Evolutionary conservation across 768 basidiomycete species (phyloP).

Genomic region (Neoboletus subvelutipes): DNA sequence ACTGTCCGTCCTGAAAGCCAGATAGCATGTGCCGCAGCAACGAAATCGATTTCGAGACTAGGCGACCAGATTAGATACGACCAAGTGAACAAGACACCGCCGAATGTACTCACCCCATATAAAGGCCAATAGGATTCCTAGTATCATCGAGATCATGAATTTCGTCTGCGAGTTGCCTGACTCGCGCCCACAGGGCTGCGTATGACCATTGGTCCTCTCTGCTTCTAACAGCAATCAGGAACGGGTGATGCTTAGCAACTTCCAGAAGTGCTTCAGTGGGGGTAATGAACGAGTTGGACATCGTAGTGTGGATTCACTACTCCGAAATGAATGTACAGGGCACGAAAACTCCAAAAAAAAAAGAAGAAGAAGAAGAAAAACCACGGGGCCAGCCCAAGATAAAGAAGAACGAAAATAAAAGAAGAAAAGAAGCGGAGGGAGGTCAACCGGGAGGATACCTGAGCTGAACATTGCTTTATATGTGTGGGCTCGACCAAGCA

Average conservation of each 20-base stretch:
- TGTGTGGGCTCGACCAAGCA: neutral
- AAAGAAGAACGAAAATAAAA: slow-evolving; percentile 7
- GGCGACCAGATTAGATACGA: neutral
- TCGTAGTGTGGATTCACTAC: slow-evolving; percentile 1
- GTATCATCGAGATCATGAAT: slow-evolving; percentile 24
- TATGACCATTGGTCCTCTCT: slow-evolving; percentile 28
- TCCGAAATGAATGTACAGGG: neutral
- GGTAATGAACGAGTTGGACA: slow-evolving; percentile 21
- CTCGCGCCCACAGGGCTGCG: slow-evolving; percentile 29
- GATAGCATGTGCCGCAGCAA: slow-evolving; percentile 30
- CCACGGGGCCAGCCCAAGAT: slow-evolving; percentile 19
- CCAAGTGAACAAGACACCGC: neutral
- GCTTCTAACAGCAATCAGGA: slow-evolving; percentile 13
- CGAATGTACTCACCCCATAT: slow-evolving; percentile 18
- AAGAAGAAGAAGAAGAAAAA: neutral
- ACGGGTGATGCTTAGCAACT: slow-evolving; percentile 32
- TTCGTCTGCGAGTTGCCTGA: slow-evolving; percentile 25
- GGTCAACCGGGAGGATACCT: slow-evolving; percentile 13
- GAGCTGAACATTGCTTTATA: slow-evolving; percentile 14
- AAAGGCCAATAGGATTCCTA: slow-evolving; percentile 27
- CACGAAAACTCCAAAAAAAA: neutral
- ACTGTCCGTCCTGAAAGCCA: slow-evolving; percentile 32
- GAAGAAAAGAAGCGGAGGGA: neutral
- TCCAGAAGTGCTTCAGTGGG: slow-evolving; percentile 32
- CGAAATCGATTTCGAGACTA: slow-evolving; percentile 31